Base-by-base conservation (phyloP, 2,329 filamentous ascomycete species). In the Ceratocystis colombiana region DNA sequence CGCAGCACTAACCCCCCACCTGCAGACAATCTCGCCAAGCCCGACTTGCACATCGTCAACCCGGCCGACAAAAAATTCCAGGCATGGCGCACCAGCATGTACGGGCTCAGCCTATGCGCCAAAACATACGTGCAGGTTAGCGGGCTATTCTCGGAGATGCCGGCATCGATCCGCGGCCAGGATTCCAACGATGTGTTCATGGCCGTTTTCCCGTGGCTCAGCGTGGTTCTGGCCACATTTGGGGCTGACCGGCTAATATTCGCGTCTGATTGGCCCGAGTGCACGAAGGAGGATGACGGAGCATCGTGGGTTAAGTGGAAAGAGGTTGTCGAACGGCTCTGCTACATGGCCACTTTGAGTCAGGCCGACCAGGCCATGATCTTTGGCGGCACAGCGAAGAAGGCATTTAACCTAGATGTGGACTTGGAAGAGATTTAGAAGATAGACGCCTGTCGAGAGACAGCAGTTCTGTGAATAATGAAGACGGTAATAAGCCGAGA, bases 191-290 rank as follows among this genome's bases (percentile, higher is more conserved):
- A 83, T 45, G 81, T 90, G 66, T 85, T 89, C 70, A 77, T 82
- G 68, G 80, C 80, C 50, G 79, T 89, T 22, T 79, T 82, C 67
- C 86, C 87, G 28, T 95, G 89, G 87, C 81, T 90, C 1, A 82
- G 85, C 68, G 83, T 87, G 64, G 77, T 92, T 0, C 82, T 95
- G 64, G 82, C 85, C 33, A 82, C 82, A 1, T 96, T 96, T 72
- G 86, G 88, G 1, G 77, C 88, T 0, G 73, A 78, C 25, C 81
- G 90, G 69, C 81, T 94, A 73, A 91, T 97, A 87, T 96, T 94
- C 75, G 92, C 88, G 28, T 92, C 88, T 70, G 91, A 96, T 75
- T 97, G 93, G 93, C 92, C 93, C 1, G 87, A 96, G 0, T 96
- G 90, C 76, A 92, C 90, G 69, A 77, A 64, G 30, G 71, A 74